Evolutionary conservation across 176 grass and related monocot genomes (phyloP).

Genomic region (Zea mays): DNA sequence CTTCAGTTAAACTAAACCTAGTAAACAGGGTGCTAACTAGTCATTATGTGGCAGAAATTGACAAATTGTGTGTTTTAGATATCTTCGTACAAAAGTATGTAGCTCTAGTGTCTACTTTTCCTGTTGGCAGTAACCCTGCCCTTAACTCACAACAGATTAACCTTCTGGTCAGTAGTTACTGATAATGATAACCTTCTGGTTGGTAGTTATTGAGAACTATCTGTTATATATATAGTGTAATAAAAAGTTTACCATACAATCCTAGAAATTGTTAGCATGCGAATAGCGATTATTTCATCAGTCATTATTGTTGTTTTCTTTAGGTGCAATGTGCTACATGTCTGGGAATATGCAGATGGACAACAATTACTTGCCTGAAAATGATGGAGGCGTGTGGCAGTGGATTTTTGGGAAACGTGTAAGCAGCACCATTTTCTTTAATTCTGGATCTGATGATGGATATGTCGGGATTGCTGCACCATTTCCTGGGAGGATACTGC

Average conservation of each 20-base stretch:
- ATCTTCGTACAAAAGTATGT: background rate
- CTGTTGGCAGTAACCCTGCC: background rate
- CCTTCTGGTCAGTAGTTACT: background rate
- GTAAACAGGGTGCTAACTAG: background rate
- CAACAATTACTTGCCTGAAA: slow-evolving; percentile 82
- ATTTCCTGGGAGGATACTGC: slow-evolving; percentile 83
- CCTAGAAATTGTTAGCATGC: slow-evolving; percentile 4
- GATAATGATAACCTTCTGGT: background rate
- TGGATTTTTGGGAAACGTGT: slow-evolving; percentile 92
- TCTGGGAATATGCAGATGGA: slow-evolving; percentile 80
- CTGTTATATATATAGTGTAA: background rate
- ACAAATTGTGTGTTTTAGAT: background rate
- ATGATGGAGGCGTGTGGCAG: slow-evolving; percentile 87
- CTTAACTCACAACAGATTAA: background rate
- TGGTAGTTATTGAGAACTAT: background rate
- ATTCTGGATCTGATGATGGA: slow-evolving; percentile 71
- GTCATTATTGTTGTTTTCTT: background rate
- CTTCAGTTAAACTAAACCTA: slow-evolving; percentile 12
- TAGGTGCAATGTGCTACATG: slow-evolving; percentile 92
- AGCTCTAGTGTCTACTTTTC: background rate
- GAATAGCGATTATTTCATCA: background rate
- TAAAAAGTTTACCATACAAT: background rate
- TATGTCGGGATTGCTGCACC: slow-evolving; percentile 86
- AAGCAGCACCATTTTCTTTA: slow-evolving; percentile 72
- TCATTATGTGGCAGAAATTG: slow-evolving; percentile 6